Evolutionary conservation across 352 stramenopile species (phyloP).

Genomic region (Globisporangium paroecandrum): DNA sequence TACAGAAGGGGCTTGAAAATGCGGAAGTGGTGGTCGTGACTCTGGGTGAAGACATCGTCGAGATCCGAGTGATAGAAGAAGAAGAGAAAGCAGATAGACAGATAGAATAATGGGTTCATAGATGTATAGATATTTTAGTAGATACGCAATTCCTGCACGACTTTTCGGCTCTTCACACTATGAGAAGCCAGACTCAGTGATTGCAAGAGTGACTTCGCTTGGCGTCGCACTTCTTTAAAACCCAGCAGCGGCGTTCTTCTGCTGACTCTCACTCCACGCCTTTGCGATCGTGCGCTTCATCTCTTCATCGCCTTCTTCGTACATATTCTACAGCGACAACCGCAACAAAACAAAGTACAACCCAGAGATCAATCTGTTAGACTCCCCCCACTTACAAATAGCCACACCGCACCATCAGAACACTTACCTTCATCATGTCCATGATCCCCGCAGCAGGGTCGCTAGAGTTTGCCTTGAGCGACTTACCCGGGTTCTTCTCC

Average conservation of each 20-base stretch:
- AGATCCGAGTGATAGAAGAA: conserved; percentile 36
- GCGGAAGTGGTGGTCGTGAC: conserved; percentile 53
- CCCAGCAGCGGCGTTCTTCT: conserved; percentile 46
- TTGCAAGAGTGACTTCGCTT: neutral
- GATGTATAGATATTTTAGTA: neutral
- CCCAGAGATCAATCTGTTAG: neutral
- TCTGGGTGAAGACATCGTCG: conserved; percentile 42
- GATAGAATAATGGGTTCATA: neutral
- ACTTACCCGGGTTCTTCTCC: conserved; percentile 72
- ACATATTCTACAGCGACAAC: conserved; percentile 65
- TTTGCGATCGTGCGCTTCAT: conserved; percentile 90
- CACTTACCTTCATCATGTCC: conserved; percentile 87
- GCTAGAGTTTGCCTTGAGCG: conserved; percentile 37
- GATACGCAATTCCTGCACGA: neutral
- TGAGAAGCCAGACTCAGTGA: neutral
- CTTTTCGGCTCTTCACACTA: neutral
- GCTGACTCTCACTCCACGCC: conserved; percentile 80
- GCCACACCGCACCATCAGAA: neutral
- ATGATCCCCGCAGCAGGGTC: conserved; percentile 84
- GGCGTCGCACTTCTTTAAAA: conserved; percentile 5
- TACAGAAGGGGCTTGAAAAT: conserved; percentile 64
- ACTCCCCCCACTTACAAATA: neutral
- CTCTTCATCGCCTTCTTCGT: conserved; percentile 83
- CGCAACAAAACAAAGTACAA: neutral
- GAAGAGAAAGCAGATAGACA: conserved; percentile 13